Evolutionary conservation across 257 asterid genomes (phyloP).

Genomic region (Cinchona pubescens): DNA sequence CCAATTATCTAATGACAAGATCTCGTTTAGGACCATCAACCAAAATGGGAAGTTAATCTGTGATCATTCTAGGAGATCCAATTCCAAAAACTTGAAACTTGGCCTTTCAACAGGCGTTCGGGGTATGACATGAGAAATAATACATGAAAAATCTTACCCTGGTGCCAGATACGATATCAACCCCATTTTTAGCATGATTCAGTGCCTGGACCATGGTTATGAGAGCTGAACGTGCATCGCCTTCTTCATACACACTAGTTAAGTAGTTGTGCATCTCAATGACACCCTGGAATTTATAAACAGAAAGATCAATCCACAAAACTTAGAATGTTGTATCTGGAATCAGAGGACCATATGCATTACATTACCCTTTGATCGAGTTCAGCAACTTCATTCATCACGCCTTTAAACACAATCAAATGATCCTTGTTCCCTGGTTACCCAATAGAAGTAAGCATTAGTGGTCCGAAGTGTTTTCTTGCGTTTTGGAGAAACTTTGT

Average conservation of each 20-base stretch:
- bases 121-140: not conserved
- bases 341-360: not conserved
- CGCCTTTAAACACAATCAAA: constrained; percentile 98
- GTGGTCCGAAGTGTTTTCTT: constrained; percentile 66
- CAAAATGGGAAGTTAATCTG: not conserved
- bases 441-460: constrained; percentile 96
- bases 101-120: not conserved
- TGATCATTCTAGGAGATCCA: not conserved
- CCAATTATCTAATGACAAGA: not conserved
- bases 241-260: constrained; percentile 95
- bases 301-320: constrained; percentile 1
- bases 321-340: not conserved
- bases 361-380: constrained; percentile 79
- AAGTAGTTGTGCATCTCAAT: constrained; percentile 96
- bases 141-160: constrained; percentile 43
- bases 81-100: not conserved
- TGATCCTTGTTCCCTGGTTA: constrained; percentile 92
- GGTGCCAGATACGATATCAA: constrained; percentile 83
- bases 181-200: constrained; percentile 95
- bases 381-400: constrained; percentile 89
- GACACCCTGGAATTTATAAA: constrained; percentile 52
- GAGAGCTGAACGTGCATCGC: constrained; percentile 97
- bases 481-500: constrained; percentile 50
- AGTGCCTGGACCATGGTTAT: constrained; percentile 98
- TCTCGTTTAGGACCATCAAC: constrained; percentile 1